Percentiles rank a stretch among this genome's conserved stretches.
Evolutionary conservation across 805 yeast genomes (phyloP).

Genomic region (Candida sanyiensis): DNA sequence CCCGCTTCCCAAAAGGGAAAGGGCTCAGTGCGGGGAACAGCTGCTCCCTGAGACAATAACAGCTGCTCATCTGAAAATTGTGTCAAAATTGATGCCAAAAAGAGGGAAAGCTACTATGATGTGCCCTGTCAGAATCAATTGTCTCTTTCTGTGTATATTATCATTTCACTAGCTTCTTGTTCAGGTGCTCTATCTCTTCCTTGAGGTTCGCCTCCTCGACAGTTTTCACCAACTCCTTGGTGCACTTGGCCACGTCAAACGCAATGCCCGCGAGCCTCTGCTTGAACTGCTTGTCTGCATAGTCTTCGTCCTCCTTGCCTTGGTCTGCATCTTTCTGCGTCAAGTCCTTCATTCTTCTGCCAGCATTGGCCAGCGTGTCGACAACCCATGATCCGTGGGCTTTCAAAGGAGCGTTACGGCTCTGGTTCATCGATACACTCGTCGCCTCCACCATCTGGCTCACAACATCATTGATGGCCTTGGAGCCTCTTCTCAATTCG

Average conservation of each 20-base stretch:
- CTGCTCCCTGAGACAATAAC: too few species aligned
- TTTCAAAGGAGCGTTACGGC: conserved; percentile 75
- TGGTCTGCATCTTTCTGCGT: conserved; percentile 35
- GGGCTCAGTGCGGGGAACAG: conserved; percentile 5
- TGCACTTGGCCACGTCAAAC: conserved; percentile 93
- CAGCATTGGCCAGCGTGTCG: conserved; percentile 78
- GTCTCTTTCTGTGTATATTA: background rate
- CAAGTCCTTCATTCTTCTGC: conserved; percentile 71
- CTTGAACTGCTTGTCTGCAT: conserved; percentile 83
- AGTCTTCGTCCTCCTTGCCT: conserved; percentile 45
- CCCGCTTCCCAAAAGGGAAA: conserved; percentile 6
- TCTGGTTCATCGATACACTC: conserved; percentile 79
- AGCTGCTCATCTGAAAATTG: too few species aligned
- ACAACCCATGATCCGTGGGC: conserved; percentile 93
- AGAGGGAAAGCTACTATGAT: too few species aligned
- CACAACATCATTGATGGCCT: conserved; percentile 73
- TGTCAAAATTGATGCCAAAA: too few species aligned
- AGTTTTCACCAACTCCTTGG: conserved; percentile 91
- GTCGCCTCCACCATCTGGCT: conserved; percentile 88
- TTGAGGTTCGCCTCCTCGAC: conserved; percentile 91
- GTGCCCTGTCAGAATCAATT: too few species aligned
- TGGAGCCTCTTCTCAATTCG: conserved; percentile 63
- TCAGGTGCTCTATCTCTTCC: conserved; percentile 78
- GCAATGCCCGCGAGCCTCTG: conserved; percentile 95
- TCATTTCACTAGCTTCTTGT: conserved; percentile 41